These are phyloP conservation scores for Chlorella sp. DNA, from an alignment of 139 green algal genomes.

Conservation along the genomic window DNA sequence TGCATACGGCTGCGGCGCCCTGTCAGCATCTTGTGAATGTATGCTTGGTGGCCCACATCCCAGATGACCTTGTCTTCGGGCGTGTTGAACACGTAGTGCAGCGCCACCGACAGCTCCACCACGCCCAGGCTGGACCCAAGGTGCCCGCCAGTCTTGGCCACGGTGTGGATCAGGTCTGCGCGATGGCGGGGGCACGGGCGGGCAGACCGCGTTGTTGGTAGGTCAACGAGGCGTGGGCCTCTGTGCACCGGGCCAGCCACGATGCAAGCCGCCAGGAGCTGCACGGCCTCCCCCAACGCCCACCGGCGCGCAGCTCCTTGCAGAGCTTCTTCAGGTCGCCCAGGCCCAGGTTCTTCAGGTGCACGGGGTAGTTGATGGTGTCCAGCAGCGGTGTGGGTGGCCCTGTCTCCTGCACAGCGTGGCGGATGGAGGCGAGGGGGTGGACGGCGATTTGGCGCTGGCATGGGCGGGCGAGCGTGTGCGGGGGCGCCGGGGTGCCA, in stretches of 20 bases:
- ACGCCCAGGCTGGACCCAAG: slow-evolving; percentile 95
- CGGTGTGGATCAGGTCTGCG: slow-evolving; percentile 94
- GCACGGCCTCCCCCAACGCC: not conserved
- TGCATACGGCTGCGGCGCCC: slow-evolving; percentile 89
- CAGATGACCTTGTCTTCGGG: slow-evolving; percentile 93
- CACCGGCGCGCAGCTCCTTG: slow-evolving; percentile 89
- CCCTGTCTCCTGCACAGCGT: slow-evolving; percentile 69
- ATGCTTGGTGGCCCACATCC: slow-evolving; percentile 97
- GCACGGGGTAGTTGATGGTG: slow-evolving; percentile 97
- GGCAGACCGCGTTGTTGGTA: no score
- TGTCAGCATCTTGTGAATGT: slow-evolving; percentile 99
- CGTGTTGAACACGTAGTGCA: slow-evolving; percentile 98
- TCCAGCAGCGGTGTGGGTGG: slow-evolving; percentile 95
- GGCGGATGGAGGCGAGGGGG: no score
- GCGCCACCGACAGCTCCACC: slow-evolving; percentile 96
- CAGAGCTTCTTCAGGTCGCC: slow-evolving; percentile 93
- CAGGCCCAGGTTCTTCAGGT: slow-evolving; percentile 98
- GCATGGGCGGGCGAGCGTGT: no score
- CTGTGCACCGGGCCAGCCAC: no score
- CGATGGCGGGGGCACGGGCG: not conserved
- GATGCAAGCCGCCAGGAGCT: not conserved
- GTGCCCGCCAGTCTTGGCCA: slow-evolving; percentile 82
- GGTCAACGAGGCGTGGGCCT: no score
- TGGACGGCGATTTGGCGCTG: not conserved
- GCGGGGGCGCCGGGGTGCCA: no score